Evolutionary conservation across 352 stramenopile species (phyloP), one percentile per base, ranked within the genome.

Genomic region (Pythium coloratum): DNA sequence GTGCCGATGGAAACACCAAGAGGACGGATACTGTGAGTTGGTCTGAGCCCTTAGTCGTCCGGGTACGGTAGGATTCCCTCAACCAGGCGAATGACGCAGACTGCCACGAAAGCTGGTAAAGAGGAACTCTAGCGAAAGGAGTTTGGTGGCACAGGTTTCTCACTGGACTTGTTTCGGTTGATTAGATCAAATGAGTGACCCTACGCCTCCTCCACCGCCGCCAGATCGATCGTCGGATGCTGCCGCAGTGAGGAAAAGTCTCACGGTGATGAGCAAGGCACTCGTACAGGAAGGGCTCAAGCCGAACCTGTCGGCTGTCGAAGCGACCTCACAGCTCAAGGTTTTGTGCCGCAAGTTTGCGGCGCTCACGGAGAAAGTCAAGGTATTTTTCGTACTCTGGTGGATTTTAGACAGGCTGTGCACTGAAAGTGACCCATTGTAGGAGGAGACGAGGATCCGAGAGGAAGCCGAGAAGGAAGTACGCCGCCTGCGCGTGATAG

Each of bases 311-410:
- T 90, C 82, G 33, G 71, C 80, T 8, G 73, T 80, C 0, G 81
- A 93, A 64, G 87, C 85, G 9, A 94, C 83, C 3, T 76, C 85
- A 16, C 87, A 95, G 33, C 69, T 95, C 38, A 88, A 88, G 49
- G 82, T 94, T 32, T 66, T 95, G 5, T 95, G 87, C 44, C 82
- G 86, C 33, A 95, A 95, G 64, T 95, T 95, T 62, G 87, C 87
- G 2, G 79, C 84, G 6, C 76, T 94, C 18, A 89, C 79, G 0
- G 83, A 95, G 24, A 95, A 92, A 86, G 85, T 95, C 55, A 93
- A 95, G 75, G 84, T 90, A 59, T 1, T 55, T 42, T 18, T 33
- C 38, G 14, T 30, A 42, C 56, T 32, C 10, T 49, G 53, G 16
- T 26, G 7, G 7, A 18, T 16, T 44, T 20, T 20, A 24, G 40